Evolutionary conservation across 108 stramenopile species (phyloP), one percentile per base, ranked within the genome.

Genomic region (Pseudonitzschia multiseries): DNA sequence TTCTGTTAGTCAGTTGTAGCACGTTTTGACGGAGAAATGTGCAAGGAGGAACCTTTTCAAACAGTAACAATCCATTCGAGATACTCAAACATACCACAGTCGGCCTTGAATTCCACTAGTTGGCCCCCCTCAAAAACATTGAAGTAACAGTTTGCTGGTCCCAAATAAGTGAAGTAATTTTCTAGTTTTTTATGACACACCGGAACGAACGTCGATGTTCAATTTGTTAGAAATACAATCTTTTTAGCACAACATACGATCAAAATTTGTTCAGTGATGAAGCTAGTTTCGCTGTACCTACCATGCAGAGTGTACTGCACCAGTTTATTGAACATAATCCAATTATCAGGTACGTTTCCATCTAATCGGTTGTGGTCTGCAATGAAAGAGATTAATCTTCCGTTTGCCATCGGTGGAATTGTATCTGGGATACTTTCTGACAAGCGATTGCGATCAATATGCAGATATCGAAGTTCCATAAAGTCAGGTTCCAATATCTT

Each of bases 361-460:
- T 22, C 8, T 1, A 67, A 24, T 22, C 24, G 46, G 24, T 67
- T 67, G 18, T 67, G 8, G 36, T 67, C 26, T 44, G 66, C 66
- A 15, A 67, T 26, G 8, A 67, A 46, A 31, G 66, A 67, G 0
- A 48, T 13, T 2, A 67, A 8, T 29, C 66, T 36, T 29, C 66
- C 66, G 48, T 50, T 67, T 8, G 66, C 66, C 66, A 67, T 67
- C 0, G 44, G 44, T 44, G 66, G 66, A 9, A 67, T 67, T 18
- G 66, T 67, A 44, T 46, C 46, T 13, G 84, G 81, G n/a, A 87
- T 63, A 17, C 52, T 69, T 12, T 82, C 79, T n/a, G 60, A 29
- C 18, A 87, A 81, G 46, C 70, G 41, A 71, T 87, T 87, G 68
- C 78, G 66, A 44, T 84, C 77, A 18, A 84, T 53, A 67, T 83